A percentile compares a stretch with the other conserved stretches of the same genome.
Conservation (phyloP, 345 rosid genomes). For the Ceriops zippeliana region DNA sequence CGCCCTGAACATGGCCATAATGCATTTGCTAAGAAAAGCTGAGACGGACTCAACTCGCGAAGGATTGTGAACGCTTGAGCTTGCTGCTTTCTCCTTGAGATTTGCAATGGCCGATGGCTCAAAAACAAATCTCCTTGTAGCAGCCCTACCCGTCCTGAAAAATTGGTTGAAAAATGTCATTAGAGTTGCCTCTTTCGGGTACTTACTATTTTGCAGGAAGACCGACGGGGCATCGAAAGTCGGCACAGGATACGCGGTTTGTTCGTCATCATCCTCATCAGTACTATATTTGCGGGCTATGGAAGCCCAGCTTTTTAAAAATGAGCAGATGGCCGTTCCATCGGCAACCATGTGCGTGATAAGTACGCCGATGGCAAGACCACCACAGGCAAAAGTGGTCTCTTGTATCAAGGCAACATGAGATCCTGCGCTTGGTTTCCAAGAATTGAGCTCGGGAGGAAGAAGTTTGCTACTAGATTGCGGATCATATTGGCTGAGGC, state of each 20-base stretch:
- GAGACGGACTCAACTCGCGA: slow-evolving; percentile 46
- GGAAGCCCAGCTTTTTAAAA: slow-evolving; percentile 41
- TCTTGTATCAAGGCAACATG: slow-evolving; percentile 14
- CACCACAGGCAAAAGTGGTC: slow-evolving; percentile 36
- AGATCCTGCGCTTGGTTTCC: background rate
- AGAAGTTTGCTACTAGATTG: slow-evolving; percentile 6
- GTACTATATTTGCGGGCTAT: background rate
- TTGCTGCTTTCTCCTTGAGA: slow-evolving; percentile 32
- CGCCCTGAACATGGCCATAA: slow-evolving; percentile 28
- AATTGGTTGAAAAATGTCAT: background rate
- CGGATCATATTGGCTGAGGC: slow-evolving; percentile 10
- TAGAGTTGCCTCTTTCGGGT: background rate
- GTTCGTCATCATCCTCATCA: no score
- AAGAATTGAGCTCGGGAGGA: background rate
- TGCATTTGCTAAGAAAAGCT: slow-evolving; percentile 42
- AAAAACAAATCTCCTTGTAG: slow-evolving; percentile 40
- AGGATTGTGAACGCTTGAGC: slow-evolving; percentile 30
- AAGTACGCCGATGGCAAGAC: slow-evolving; percentile 32
- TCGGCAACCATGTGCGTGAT: slow-evolving; percentile 44
- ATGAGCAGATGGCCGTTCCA: slow-evolving; percentile 29
- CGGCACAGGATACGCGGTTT: slow-evolving; percentile 10
- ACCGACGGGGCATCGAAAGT: slow-evolving; percentile 26
- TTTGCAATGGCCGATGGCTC: slow-evolving; percentile 27
- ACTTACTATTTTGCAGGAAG: slow-evolving; percentile 18
- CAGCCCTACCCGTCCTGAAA: slow-evolving; percentile 14